These are phyloP conservation scores for Dianthus caryophyllus DNA, from an alignment of 148 eudicot species.

Conservation along the genomic window DNA sequence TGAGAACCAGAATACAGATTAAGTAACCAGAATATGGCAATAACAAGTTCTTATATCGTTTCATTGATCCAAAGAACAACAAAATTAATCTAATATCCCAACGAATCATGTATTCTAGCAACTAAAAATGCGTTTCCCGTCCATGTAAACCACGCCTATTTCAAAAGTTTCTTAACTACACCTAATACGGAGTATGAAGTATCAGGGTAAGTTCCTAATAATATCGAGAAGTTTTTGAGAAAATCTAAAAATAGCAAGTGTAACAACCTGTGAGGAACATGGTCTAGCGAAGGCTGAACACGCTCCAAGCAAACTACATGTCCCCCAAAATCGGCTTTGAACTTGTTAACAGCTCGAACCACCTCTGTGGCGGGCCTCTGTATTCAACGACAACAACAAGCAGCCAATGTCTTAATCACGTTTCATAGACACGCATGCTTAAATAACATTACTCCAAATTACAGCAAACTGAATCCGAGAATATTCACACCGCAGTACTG, in stretches of 20 bases:
- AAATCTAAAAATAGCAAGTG: neutral
- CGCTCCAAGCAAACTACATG: slow-evolving; percentile 85
- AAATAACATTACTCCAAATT: neutral
- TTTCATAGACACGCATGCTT: neutral
- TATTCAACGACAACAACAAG: slow-evolving; percentile 14
- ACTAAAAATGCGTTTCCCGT: too few species aligned
- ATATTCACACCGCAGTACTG: neutral
- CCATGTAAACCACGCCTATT: too few species aligned
- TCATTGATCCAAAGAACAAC: neutral
- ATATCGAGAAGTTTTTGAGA: neutral
- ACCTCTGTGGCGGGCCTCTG: slow-evolving; percentile 87
- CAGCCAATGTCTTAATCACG: neutral
- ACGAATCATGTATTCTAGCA: neutral
- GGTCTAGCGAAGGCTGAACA: slow-evolving; percentile 93
- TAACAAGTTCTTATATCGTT: neutral
- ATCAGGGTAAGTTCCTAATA: neutral
- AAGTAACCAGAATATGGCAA: neutral
- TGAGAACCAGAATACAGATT: neutral
- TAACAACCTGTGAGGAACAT: slow-evolving; percentile 89
- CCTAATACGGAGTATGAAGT: neutral
- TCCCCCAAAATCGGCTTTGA: slow-evolving; percentile 91
- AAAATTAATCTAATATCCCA: neutral
- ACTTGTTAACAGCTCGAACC: slow-evolving; percentile 78
- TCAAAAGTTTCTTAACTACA: too few species aligned
- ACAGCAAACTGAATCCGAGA: neutral